phyloP scores from a whole-genome alignment of 208 protist species.

The Strigomonas culicis region DNA sequence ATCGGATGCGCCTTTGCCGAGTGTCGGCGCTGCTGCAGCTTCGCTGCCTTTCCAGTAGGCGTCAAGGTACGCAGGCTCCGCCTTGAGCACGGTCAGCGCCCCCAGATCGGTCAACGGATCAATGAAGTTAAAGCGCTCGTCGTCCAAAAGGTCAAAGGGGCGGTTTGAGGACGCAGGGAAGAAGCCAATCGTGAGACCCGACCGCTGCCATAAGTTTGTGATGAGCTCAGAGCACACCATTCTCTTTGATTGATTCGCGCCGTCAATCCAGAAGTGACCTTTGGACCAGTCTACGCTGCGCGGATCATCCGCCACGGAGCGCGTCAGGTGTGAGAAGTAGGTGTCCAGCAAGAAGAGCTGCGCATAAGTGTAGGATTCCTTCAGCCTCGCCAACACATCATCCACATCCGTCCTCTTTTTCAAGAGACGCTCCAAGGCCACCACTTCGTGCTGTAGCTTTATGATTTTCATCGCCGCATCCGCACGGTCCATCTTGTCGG shows the following conservation, averaged over 20 bases:
- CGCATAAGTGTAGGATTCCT: constrained; percentile 33
- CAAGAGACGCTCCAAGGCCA: constrained; percentile 26
- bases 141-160: constrained; percentile 76
- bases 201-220: constrained; percentile 60
- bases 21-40: not conserved
- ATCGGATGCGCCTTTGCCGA: constrained; percentile 3
- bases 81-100: constrained; percentile 32
- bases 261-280: constrained; percentile 59
- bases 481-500: constrained; percentile 87
- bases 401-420: not conserved
- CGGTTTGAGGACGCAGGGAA: constrained; percentile 72
- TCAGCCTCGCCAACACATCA: constrained; percentile 9
- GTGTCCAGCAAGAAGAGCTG: constrained; percentile 35
- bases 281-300: constrained; percentile 23
- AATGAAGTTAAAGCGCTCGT: constrained; percentile 70
- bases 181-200: constrained; percentile 54
- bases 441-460: constrained; percentile 41
- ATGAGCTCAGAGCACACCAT: constrained; percentile 84
- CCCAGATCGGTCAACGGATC: constrained; percentile 22
- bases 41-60: not conserved
- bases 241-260: constrained; percentile 36
- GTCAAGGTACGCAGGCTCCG: not conserved
- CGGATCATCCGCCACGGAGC: not conserved
- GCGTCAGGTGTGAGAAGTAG: constrained; percentile 64
- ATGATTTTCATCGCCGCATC: constrained; percentile 69